Conservation (phyloP, 352 stramenopile genomes). For the Phytophthora sojae region DNA sequence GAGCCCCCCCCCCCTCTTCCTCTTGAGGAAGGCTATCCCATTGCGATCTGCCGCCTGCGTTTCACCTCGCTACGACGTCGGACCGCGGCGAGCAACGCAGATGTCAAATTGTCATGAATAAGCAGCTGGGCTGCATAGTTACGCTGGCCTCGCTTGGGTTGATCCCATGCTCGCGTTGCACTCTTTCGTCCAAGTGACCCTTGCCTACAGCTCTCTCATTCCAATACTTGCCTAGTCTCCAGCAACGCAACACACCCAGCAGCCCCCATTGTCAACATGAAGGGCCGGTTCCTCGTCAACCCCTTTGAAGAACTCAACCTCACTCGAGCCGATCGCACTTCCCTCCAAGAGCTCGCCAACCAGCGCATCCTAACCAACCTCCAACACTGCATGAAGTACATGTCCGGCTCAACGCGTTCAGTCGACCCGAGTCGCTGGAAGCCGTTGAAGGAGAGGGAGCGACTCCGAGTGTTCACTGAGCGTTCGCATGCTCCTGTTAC, state of each 20-base stretch:
- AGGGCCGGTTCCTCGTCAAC: conserved; percentile 43
- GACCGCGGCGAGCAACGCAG: conserved; percentile 4
- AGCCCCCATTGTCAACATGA: conserved; percentile 22
- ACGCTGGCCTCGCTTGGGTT: not conserved
- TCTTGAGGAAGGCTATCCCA: not conserved
- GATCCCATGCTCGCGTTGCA: not conserved
- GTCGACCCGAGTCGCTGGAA: conserved; percentile 40
- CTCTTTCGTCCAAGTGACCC: not conserved
- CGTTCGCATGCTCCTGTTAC: conserved; percentile 8
- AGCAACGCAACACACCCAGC: not conserved
- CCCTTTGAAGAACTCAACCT: conserved; percentile 38
- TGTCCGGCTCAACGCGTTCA: conserved; percentile 28
- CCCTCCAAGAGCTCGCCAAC: conserved; percentile 37
- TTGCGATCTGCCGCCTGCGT: conserved; percentile 7
- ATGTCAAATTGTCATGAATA: conserved; percentile 8
- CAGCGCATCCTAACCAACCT: conserved; percentile 31
- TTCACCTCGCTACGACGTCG: conserved; percentile 4
- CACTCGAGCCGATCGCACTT: conserved; percentile 15
- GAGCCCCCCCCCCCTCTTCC: not conserved
- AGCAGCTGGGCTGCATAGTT: conserved; percentile 24
- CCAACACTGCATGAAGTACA: conserved; percentile 30
- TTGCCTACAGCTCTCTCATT: conserved; percentile 24
- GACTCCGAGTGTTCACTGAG: conserved; percentile 36
- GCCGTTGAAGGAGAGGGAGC: conserved; percentile 33
- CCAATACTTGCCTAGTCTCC: conserved; percentile 4